Percentiles rank a stretch among this genome's conserved stretches.
Conservation (phyloP, 2,329 filamentous ascomycete genomes). For the Aureobasidium musti region DNA sequence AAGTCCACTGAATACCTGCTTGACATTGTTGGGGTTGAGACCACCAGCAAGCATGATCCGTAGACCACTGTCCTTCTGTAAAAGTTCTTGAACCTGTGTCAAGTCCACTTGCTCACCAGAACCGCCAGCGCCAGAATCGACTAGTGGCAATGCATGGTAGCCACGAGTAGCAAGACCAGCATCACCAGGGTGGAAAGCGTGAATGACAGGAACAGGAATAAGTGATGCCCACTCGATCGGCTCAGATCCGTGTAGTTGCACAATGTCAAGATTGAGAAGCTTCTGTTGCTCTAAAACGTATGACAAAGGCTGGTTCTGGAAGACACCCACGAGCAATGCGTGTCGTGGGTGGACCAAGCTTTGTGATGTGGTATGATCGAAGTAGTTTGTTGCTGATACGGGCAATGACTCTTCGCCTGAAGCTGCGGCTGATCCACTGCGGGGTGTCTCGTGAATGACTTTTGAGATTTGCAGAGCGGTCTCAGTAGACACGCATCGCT, state of each 20-base stretch:
- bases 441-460: constrained; percentile 64
- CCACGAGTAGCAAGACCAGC: constrained; percentile 71
- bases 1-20: constrained; percentile 62
- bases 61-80: constrained; percentile 70
- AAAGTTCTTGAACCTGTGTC: constrained; percentile 64
- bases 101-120: constrained; percentile 78
- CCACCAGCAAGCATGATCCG: constrained; percentile 83
- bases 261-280: constrained; percentile 76
- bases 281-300: constrained; percentile 79
- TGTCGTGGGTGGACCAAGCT: constrained; percentile 57
- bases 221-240: constrained; percentile 85
- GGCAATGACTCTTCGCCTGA: constrained; percentile 29
- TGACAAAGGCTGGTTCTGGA: constrained; percentile 82
- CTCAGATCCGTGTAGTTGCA: constrained; percentile 91
- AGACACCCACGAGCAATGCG: constrained; percentile 86
- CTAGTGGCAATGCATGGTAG: constrained; percentile 78
- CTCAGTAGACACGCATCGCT: constrained; percentile 76
- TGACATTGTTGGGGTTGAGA: constrained; percentile 76
- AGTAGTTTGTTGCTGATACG: constrained; percentile 65
- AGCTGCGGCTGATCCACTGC: constrained; percentile 37
- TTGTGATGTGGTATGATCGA: constrained; percentile 57
- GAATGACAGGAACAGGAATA: constrained; percentile 92
- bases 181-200: constrained; percentile 76
- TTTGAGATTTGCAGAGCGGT: constrained; percentile 78
- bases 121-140: constrained; percentile 83